A percentile compares a stretch with the other conserved stretches of the same genome.
Evolutionary conservation across 176 grass and related monocot genomes (phyloP).

Genomic region (Chloris gayana): DNA sequence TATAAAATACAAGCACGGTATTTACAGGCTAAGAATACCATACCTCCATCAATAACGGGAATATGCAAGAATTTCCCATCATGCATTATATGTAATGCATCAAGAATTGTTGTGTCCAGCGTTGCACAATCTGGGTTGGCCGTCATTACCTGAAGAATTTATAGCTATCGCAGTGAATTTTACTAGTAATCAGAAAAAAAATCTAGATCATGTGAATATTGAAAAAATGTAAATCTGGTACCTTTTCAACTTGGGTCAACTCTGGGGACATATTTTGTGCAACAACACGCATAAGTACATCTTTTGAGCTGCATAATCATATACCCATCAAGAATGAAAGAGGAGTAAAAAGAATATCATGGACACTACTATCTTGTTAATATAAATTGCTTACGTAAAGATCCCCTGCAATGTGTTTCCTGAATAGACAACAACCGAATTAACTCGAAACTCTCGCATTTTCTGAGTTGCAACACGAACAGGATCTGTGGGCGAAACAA

Average conservation of each 20-base stretch:
- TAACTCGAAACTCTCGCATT: slow-evolving; percentile 87
- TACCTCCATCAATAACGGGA: slow-evolving; percentile 87
- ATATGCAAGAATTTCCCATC: slow-evolving; percentile 98
- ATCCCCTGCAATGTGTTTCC: slow-evolving; percentile 87
- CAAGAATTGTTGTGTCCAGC: slow-evolving; percentile 89
- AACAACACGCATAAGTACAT: slow-evolving; percentile 97
- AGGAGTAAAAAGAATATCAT: slow-evolving; percentile 11
- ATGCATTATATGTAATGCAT: slow-evolving; percentile 95
- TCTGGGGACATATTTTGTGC: slow-evolving; percentile 94
- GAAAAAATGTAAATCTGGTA: slow-evolving; percentile 39
- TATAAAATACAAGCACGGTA: slow-evolving; percentile 27
- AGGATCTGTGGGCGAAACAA: slow-evolving; percentile 87
- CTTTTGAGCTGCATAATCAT: slow-evolving; percentile 80
- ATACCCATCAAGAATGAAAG: slow-evolving; percentile 16
- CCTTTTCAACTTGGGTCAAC: slow-evolving; percentile 94
- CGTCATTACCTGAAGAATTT: slow-evolving; percentile 80
- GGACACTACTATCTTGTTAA: slow-evolving; percentile 27
- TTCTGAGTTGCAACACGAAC: slow-evolving; percentile 81
- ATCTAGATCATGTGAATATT: slow-evolving; percentile 13
- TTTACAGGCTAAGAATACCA: slow-evolving; percentile 21
- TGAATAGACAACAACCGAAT: slow-evolving; percentile 78
- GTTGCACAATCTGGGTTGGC: slow-evolving; percentile 82
- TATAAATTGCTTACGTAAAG: slow-evolving; percentile 67
- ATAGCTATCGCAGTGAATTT: slow-evolving; percentile 21
- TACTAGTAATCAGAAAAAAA: slow-evolving; percentile 32